A percentile compares a stretch with the other conserved stretches of the same genome.
phyloP scores from a whole-genome alignment of 2,329 filamentous ascomycete genomes.

The Penicillium sp. region DNA sequence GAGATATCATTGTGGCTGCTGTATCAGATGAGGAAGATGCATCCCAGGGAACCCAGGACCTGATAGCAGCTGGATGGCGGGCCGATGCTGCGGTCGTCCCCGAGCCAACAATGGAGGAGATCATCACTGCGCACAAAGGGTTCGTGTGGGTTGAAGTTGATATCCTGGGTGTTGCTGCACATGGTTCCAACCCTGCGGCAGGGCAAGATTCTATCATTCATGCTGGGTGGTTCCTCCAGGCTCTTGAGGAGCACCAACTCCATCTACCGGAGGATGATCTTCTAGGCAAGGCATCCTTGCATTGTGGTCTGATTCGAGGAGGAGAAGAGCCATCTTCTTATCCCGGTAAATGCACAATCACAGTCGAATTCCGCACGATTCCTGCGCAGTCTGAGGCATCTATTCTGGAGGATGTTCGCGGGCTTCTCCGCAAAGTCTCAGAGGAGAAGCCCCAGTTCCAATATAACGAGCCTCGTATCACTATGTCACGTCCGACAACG shows the following conservation, averaged over 20 bases:
- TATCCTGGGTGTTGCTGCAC: slow-evolving; percentile 36
- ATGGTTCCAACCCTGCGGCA: slow-evolving; percentile 40
- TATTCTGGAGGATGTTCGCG: slow-evolving; percentile 40
- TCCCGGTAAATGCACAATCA: slow-evolving; percentile 50
- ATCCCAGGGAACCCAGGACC: slow-evolving; percentile 53
- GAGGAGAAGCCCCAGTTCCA: slow-evolving; percentile 40
- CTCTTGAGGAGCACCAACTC: slow-evolving; percentile 46
- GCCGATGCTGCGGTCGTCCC: slow-evolving; percentile 54
- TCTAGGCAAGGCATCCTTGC: slow-evolving; percentile 45
- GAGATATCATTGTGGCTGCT: slow-evolving; percentile 55
- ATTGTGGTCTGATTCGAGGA: slow-evolving; percentile 51
- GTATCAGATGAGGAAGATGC: slow-evolving; percentile 57
- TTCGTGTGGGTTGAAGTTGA: slow-evolving; percentile 44
- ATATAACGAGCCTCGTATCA: slow-evolving; percentile 40
- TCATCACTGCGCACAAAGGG: slow-evolving; percentile 53
- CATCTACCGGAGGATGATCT: slow-evolving; percentile 35
- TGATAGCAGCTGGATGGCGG: slow-evolving; percentile 54
- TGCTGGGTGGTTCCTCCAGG: slow-evolving; percentile 50
- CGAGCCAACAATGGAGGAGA: slow-evolving; percentile 49
- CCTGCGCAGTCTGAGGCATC: slow-evolving; percentile 43
- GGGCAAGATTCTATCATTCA: slow-evolving; percentile 54
- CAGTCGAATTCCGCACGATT: slow-evolving; percentile 52
- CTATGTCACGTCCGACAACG: slow-evolving; percentile 47
- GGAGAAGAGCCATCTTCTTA: slow-evolving; percentile 57
- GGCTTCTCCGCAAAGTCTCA: slow-evolving; percentile 37